Percentiles rank a stretch among this genome's conserved stretches.
Evolutionary conservation across 768 basidiomycete genomes (phyloP).

Genomic region (Suillus subalutaceus): DNA sequence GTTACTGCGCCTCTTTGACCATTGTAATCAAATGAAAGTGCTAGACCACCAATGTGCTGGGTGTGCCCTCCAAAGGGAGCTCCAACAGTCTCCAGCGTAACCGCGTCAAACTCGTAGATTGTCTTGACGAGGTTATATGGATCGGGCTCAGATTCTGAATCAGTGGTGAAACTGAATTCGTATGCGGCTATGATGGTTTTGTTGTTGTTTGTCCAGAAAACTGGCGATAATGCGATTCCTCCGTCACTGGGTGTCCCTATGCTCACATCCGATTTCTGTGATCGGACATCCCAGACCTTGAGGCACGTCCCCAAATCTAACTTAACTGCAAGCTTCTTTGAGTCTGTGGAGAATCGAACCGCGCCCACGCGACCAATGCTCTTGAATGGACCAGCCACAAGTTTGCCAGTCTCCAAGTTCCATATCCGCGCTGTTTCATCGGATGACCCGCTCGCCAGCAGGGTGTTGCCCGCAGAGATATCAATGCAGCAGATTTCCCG

Average conservation of each 20-base stretch:
- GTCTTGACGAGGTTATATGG: too few relatives aligned
- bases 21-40: too few relatives aligned
- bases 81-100: too few relatives aligned
- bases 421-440: not conserved
- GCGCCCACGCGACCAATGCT: not conserved
- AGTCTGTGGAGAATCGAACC: not conserved
- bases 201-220: not conserved
- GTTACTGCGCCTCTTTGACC: too few relatives aligned
- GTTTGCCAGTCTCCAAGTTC: not conserved
- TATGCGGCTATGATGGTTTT: not conserved
- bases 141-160: too few relatives aligned
- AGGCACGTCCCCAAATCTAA: not conserved
- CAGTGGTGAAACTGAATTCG: not conserved
- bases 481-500: accelerated
- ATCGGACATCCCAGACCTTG: not conserved
- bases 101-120: too few relatives aligned
- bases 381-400: not conserved
- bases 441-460: not conserved
- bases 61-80: too few relatives aligned
- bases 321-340: not conserved
- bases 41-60: too few relatives aligned
- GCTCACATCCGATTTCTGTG: not conserved
- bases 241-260: not conserved
- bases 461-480: not conserved
- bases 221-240: not conserved